Evolutionary conservation across 176 grass and related monocot genomes (phyloP), one percentile per base, ranked within the genome.

Genomic region (Poa pratensis): DNA sequence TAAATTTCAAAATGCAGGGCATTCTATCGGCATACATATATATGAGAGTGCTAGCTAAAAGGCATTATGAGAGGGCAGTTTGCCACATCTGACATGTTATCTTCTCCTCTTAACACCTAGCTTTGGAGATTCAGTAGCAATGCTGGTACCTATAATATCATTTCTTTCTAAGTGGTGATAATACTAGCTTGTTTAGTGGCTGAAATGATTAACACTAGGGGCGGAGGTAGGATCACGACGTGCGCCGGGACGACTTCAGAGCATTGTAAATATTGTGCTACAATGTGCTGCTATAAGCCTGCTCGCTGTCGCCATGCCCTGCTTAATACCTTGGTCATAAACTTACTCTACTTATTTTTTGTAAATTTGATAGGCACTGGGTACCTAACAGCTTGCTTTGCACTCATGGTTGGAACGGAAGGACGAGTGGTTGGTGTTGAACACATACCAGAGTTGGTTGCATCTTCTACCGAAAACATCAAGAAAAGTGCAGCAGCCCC

Each of bases 361-460:
- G 34, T 11, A 43, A 75, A 60, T 75, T 68, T 57, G 30, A 59
- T 65, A 94, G 93, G 93, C 50, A 92, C 93, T 80, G 93, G 93
- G 14, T 94, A 94, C 74, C 82, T 94, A 66, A 92, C 90, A 60
- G 90, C 90, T 78, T 94, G 93, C 72, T 90, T 94, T 84, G 90
- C 87, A 4, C 46, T 94, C 61, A 94, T 94, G 93, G 87, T 94
- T 85, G 90, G 93, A 68, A 70, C 86, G 5, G 80, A 91, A 86
- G 94, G 94, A 24, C 71, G 77, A 68, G 89, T 30, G 42, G 81
- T 86, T 53, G 89, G 94, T 85, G 88, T 96, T 22, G 94, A 96
- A 85, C 94, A 96, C 78, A 96, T 96, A 62, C 94, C 94, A 28
- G 87, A 96, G 50, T 53, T 96, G 6, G 89, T 93, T 91, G 81